Percentiles rank a stretch among this genome's conserved stretches.
Conservation (phyloP, 352 stramenopile genomes). For the Thalassiosira exigua region DNA sequence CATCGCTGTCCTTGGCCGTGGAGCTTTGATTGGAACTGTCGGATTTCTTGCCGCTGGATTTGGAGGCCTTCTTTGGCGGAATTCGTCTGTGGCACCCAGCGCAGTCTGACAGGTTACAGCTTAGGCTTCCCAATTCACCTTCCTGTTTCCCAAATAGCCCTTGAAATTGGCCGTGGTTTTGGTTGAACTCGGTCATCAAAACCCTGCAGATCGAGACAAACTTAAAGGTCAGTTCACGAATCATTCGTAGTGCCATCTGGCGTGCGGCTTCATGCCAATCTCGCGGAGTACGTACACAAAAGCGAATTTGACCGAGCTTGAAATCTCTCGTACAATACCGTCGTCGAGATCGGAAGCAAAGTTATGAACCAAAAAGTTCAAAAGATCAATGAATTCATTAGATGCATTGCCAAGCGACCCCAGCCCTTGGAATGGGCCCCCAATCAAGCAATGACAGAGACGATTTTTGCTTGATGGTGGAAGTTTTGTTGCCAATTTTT, state of each 20-base stretch:
- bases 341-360: slow-evolving; percentile 59
- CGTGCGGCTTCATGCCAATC: no score
- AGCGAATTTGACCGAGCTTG: no score
- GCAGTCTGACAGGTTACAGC: slow-evolving; percentile 72
- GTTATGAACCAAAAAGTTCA: slow-evolving; percentile 55
- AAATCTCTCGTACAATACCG: no score
- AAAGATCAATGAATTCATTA: slow-evolving; percentile 62
- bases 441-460: slow-evolving; percentile 65
- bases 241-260: no score
- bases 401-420: slow-evolving; percentile 56
- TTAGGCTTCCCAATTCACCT: slow-evolving; percentile 27
- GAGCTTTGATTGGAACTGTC: slow-evolving; percentile 16
- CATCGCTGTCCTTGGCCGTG: slow-evolving; percentile 16
- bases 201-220: no score
- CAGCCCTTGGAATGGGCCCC: slow-evolving; percentile 49
- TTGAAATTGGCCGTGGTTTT: slow-evolving; percentile 33
- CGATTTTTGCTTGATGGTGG: slow-evolving; percentile 35
- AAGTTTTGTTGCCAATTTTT: slow-evolving; percentile 56
- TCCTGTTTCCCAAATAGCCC: slow-evolving; percentile 23
- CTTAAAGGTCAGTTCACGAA: no score
- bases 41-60: slow-evolving; percentile 39
- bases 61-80: slow-evolving; percentile 40
- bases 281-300: no score
- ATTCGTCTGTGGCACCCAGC: slow-evolving; percentile 65
- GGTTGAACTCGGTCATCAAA: slow-evolving; percentile 56